phyloP scores from a whole-genome alignment of 2,329 filamentous ascomycete genomes.

The Chalara sp. region DNA sequence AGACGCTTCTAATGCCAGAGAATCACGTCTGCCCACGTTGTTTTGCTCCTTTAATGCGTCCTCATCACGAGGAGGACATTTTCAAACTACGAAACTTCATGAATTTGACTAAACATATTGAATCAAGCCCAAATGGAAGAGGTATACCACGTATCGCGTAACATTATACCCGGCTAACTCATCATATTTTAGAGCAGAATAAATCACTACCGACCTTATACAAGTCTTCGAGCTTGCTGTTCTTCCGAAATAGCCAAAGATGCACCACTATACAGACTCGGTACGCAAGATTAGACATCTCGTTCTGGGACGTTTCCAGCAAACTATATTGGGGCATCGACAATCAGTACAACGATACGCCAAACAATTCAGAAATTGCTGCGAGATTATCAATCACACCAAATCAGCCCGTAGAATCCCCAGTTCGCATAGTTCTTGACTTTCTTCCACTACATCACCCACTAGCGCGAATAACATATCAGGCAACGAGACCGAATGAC shows the following conservation, averaged over 20 bases:
- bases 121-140: background rate
- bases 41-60: no score
- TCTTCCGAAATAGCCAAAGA: constrained; percentile 2
- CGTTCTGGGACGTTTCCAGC: constrained; percentile 6
- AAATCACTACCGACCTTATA: background rate
- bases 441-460: constrained; percentile 8
- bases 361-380: background rate
- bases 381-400: constrained; percentile 4
- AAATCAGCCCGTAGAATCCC: background rate
- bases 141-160: constrained; percentile 1
- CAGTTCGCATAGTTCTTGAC: constrained; percentile 8
- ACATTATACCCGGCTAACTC: constrained; percentile 8
- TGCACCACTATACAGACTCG: constrained; percentile 6
- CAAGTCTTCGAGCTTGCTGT: background rate
- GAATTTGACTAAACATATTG: background rate
- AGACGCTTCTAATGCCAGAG: constrained; percentile 3
- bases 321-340: background rate
- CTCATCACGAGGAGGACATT: no score
- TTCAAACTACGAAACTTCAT: background rate
- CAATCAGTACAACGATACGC: background rate
- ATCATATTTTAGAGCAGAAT: background rate
- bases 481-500: constrained; percentile 11
- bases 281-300: constrained; percentile 6
- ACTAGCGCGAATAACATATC: constrained; percentile 10
- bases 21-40: no score